Evolutionary conservation across 768 basidiomycete genomes (phyloP).

Genomic region (Pisolithus albus): DNA sequence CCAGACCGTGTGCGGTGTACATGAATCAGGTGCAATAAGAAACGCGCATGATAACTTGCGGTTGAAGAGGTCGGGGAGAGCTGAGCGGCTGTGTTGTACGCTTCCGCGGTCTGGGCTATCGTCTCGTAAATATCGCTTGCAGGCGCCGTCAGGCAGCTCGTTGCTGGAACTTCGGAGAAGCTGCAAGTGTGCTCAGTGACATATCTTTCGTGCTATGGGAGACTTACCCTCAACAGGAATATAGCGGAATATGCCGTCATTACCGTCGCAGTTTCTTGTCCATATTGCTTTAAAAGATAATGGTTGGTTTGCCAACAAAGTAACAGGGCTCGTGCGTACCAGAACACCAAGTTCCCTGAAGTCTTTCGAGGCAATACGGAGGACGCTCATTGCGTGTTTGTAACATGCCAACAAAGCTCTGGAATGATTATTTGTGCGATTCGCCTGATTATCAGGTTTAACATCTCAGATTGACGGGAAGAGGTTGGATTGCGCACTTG

Average conservation of each 20-base stretch:
- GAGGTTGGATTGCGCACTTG: conserved; percentile 36
- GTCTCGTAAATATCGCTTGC: conserved; percentile 56
- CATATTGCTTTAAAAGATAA: conserved; percentile 52
- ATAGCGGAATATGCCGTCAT: conserved; percentile 87
- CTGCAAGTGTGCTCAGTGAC: conserved; percentile 30
- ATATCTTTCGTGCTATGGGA: conserved; percentile 3
- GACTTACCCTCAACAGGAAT: conserved; percentile 61
- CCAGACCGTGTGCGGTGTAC: conserved; percentile 46
- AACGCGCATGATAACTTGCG: conserved; percentile 74
- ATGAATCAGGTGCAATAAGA: conserved; percentile 65
- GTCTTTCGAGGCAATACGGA: conserved; percentile 67
- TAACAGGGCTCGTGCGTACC: conserved; percentile 43
- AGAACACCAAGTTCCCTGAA: conserved; percentile 70
- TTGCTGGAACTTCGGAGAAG: conserved; percentile 62
- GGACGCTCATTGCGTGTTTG: conserved; percentile 62
- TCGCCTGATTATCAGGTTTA: conserved; percentile 35
- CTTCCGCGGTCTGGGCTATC: conserved; percentile 68
- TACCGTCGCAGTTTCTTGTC: conserved; percentile 76
- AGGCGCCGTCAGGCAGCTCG: conserved; percentile 57
- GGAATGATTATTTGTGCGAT: conserved; percentile 51
- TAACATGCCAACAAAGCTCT: conserved; percentile 69
- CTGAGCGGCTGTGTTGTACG: conserved; percentile 66
- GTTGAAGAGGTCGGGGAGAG: conserved; percentile 55
- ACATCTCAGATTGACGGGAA: not conserved
- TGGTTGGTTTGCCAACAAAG: not conserved